A percentile compares a stretch with the other conserved stretches of the same genome.
Conservation (phyloP, 257 asterid species). For the Ilex asprella region DNA sequence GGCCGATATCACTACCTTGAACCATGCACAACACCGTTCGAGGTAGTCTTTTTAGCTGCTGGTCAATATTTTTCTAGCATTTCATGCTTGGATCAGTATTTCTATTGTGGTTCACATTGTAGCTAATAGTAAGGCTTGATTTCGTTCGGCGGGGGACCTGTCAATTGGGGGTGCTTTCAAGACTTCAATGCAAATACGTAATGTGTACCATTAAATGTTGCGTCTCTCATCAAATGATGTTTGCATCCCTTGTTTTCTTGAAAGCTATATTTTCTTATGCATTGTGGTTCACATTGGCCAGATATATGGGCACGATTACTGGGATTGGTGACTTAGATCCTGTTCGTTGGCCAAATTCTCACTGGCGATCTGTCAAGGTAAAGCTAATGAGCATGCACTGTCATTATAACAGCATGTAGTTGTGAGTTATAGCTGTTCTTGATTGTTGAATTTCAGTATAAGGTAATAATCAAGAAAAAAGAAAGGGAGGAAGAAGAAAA, state of each 20-base stretch:
- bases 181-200: background rate
- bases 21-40: no score
- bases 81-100: no score
- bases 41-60: no score
- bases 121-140: background rate
- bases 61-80: no score
- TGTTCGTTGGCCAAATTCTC: conserved; percentile 92
- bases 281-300: conserved; percentile 23
- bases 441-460: no score
- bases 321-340: conserved; percentile 89
- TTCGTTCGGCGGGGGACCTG: background rate
- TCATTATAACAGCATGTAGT: no score
- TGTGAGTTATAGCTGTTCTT: no score
- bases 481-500: no score
- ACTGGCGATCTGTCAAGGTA: conserved; percentile 98
- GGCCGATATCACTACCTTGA: no score
- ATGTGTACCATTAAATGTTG: background rate
- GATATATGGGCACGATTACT: conserved; percentile 97
- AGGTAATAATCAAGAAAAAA: no score
- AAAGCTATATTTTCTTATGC: conserved; percentile 14
- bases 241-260: background rate
- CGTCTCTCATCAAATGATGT: no score
- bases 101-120: background rate
- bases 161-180: background rate
- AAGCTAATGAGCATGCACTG: background rate